Base-by-base conservation (phyloP, 768 basidiomycete species). In the Kwoniella pini region DNA sequence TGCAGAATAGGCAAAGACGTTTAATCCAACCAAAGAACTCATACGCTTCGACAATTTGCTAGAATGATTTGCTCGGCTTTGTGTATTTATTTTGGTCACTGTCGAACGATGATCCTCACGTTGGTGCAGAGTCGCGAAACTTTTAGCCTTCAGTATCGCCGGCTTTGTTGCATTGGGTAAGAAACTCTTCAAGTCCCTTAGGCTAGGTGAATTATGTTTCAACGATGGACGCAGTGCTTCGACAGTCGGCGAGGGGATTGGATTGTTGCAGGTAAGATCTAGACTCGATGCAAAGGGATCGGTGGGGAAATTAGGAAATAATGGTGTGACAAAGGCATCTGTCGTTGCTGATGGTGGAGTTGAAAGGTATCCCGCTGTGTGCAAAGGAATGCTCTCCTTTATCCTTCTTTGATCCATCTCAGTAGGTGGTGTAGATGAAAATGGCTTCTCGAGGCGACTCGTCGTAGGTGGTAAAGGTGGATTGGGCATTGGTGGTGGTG, bases 391-490 rank as follows among this genome's bases (percentile, higher is more conserved):
- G n/a, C 27, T 54, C 11, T 62, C 61, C 11, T 17, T n/a, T 42
- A 19, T 42, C 30, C 42, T 54, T 38, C 63, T 7, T 57, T 39
- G 60, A 59, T 17, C 63, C 55, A 39, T 48, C 46, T 33, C 56
- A 54, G 33, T 36, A 21, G 73, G 74, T 1, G 75, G 74, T 2
- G 74, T 74, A 2, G 68, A 63, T 1, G 76, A 70, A 50, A 77
- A 74, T 2, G 76, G 66, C 48, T 73, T 70, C 3, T 65, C 63
- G 2, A 71, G 65, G 15, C 60, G 44, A 21, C 51, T 15, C 26
- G 36, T 7, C 28, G 54, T 17, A 17, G 27, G 6, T 2, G 66
- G 50, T 9, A 26, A 19, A n/a, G 64, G 68, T 1, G 57, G 54
- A 19, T 55, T 57, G 10, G 48, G 45, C 7, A 54, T 27, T 5